A percentile compares a stretch with the other conserved stretches of the same genome.
These are phyloP conservation scores for Botrytis porri DNA, from an alignment of 2,329 filamentous ascomycete species.

Conservation along the genomic window DNA sequence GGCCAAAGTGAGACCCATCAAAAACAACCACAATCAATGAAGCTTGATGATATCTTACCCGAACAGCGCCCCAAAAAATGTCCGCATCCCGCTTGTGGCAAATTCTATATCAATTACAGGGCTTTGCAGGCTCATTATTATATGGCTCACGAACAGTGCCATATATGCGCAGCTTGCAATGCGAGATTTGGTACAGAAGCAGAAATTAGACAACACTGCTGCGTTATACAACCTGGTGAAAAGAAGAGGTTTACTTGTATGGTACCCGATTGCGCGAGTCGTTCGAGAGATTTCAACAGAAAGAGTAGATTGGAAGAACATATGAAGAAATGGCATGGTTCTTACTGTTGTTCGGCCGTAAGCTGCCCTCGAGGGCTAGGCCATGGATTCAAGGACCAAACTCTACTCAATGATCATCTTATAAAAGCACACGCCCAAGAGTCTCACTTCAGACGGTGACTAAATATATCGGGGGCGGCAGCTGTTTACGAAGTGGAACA, in stretches of 20 bases:
- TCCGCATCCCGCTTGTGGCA: too few relatives aligned
- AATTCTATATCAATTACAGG: too few relatives aligned
- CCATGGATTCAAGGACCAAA: neutral
- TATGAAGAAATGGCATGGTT: neutral
- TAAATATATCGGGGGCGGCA: neutral
- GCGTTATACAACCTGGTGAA: neutral
- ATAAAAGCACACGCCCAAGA: neutral
- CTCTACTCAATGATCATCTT: fast-evolving
- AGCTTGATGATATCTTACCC: too few relatives aligned
- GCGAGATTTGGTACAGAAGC: neutral
- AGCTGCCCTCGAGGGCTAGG: neutral
- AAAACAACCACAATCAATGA: too few relatives aligned
- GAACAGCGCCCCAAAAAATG: too few relatives aligned
- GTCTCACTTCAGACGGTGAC: neutral
- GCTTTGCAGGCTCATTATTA: neutral
- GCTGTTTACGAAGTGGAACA: fast-evolving
- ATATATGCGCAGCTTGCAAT: fast-evolving
- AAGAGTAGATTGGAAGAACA: fast-evolving
- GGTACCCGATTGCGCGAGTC: neutral
- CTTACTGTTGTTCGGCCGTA: neutral
- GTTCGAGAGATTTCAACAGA: fast-evolving
- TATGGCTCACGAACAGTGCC: fast-evolving
- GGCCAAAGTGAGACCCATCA: too few relatives aligned
- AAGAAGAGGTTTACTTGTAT: too few relatives aligned
- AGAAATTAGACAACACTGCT: fast-evolving